A percentile compares a stretch with the other conserved stretches of the same genome.
Evolutionary conservation across 345 rosid species (phyloP).

Genomic region (Microcos paniculata): DNA sequence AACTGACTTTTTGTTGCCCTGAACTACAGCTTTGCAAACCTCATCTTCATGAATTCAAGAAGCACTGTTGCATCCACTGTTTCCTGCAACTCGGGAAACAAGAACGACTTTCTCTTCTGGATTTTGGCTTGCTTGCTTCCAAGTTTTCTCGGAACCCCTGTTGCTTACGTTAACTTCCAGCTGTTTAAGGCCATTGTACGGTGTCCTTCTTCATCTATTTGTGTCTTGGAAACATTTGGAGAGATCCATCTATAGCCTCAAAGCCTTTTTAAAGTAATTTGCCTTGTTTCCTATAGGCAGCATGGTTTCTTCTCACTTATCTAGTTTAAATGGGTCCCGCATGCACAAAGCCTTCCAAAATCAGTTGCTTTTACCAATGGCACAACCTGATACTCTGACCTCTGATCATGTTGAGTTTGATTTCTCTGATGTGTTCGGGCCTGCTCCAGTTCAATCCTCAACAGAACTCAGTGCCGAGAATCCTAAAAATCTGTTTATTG

Average conservation of each 20-base stretch:
- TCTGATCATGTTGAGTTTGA: conserved; percentile 49
- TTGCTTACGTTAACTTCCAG: conserved; percentile 32
- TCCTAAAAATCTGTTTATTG: conserved; percentile 18
- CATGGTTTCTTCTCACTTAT: conserved; percentile 34
- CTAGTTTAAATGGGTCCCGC: conserved; percentile 29
- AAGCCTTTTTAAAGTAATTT: background rate
- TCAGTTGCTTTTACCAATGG: conserved; percentile 37
- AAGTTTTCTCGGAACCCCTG: conserved; percentile 36
- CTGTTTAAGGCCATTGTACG: conserved; percentile 39
- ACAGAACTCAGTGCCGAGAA: conserved; percentile 20
- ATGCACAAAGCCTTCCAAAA: conserved; percentile 21
- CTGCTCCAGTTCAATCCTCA: conserved; percentile 39
- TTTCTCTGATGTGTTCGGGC: conserved; percentile 53
- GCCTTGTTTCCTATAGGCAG: conserved; percentile 6
- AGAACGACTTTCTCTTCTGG: conserved; percentile 44
- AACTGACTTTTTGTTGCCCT: conserved; percentile 8
- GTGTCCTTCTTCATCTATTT: conserved; percentile 22
- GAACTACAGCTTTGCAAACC: conserved; percentile 22
- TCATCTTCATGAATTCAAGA: conserved; percentile 48
- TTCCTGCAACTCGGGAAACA: conserved; percentile 68
- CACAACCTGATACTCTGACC: conserved; percentile 28
- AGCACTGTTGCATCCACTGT: conserved; percentile 46
- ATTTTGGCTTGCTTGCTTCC: conserved; percentile 47
- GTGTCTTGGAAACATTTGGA: conserved; percentile 14
- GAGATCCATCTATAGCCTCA: conserved; percentile 11